Evolutionary conservation across 148 eudicot species (phyloP).

Genomic region (Chenopodium formosanum): DNA sequence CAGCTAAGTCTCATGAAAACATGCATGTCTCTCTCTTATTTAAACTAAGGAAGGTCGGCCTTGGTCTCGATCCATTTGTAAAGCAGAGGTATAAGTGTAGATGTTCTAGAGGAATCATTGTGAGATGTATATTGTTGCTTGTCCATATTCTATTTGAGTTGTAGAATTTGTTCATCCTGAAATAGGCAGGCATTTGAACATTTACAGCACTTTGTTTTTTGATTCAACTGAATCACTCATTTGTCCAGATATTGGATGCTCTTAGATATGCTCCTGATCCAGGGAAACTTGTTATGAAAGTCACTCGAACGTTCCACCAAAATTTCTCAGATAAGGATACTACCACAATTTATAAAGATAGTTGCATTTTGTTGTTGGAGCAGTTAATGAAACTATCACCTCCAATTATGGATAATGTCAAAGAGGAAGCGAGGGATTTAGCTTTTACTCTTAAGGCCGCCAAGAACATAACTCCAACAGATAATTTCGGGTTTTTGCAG

Average conservation of each 20-base stretch:
- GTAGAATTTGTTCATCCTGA: no score
- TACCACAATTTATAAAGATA: not conserved
- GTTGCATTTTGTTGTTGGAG: constrained; percentile 27
- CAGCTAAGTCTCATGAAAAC: no score
- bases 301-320: constrained; percentile 25
- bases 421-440: constrained; percentile 11
- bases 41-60: no score
- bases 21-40: no score
- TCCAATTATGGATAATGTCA: constrained; percentile 23
- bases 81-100: no score
- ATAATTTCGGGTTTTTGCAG: constrained; percentile 23
- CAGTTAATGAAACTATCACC: constrained; percentile 28
- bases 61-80: no score
- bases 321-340: not conserved
- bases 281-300: constrained; percentile 46
- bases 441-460: constrained; percentile 14
- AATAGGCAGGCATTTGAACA: no score
- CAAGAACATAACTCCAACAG: not conserved
- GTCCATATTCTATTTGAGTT: no score
- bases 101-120: no score
- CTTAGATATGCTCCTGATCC: constrained; percentile 36
- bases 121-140: no score
- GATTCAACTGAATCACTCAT: no score
- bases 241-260: constrained; percentile 25
- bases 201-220: no score